Conservation (phyloP, 768 basidiomycete genomes). For the Boletus subcaerulescens region DNA sequence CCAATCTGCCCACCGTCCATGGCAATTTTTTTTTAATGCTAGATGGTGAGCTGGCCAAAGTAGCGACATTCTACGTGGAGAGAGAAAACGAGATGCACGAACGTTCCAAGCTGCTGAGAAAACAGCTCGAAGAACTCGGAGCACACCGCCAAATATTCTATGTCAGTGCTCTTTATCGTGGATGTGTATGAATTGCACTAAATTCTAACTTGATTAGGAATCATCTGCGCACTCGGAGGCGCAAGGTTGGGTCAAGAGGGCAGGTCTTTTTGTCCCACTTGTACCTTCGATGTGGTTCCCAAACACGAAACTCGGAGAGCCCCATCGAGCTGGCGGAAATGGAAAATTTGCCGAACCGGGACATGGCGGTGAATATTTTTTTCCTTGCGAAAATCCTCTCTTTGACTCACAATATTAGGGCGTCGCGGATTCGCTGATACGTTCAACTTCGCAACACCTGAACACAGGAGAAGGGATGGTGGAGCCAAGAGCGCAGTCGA, state of each 20-base stretch:
- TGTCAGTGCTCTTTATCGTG: conserved; percentile 38
- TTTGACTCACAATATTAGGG: not conserved
- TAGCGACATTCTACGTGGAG: conserved; percentile 77
- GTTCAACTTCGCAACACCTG: not conserved
- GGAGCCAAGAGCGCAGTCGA: not conserved
- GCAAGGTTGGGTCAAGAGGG: conserved; percentile 14
- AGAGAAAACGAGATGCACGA: conserved; percentile 61
- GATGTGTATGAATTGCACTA: not conserved
- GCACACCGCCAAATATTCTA: conserved; percentile 62
- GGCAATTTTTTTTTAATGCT: conserved; percentile 77
- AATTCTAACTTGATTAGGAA: conserved; percentile 12
- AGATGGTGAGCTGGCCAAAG: conserved; percentile 78
- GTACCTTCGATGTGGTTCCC: conserved; percentile 2
- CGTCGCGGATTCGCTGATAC: not conserved
- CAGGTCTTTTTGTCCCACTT: conserved; percentile 1
- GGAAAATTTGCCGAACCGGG: not conserved
- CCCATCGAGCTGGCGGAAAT: not conserved
- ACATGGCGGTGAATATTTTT: conserved; percentile 1
- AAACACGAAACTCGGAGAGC: not conserved
- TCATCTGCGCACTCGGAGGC: conserved; percentile 2
- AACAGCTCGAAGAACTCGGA: conserved; percentile 71
- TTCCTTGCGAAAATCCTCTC: not conserved
- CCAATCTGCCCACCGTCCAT: conserved; percentile 58
- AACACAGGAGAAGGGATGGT: not conserved
- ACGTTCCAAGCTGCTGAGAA: conserved; percentile 47